Conservation (phyloP, 441 rosid species). For the Jatropha multifida region DNA sequence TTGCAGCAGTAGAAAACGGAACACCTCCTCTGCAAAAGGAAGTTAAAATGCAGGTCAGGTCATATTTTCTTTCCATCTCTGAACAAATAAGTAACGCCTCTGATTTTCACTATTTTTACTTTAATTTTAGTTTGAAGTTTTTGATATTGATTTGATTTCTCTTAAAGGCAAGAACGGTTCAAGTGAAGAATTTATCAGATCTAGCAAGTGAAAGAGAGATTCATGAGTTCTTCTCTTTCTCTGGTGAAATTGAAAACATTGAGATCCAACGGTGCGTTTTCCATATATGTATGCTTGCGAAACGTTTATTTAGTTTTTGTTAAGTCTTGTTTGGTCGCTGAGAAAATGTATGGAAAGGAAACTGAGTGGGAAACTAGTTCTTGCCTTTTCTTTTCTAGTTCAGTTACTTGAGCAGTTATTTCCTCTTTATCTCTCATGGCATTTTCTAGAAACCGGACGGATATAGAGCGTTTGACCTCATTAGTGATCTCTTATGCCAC, state of each 20-base stretch:
- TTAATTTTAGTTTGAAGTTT: neutral
- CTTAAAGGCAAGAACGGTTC: constrained; percentile 69
- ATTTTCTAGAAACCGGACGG: too few relatives aligned
- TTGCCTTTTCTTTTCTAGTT: neutral
- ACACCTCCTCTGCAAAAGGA: neutral
- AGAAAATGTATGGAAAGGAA: constrained; percentile 11
- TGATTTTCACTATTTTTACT: neutral
- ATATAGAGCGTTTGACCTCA: neutral
- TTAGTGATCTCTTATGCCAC: neutral
- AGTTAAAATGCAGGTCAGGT: constrained; percentile 16
- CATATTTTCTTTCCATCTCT: neutral
- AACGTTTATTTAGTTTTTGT: neutral
- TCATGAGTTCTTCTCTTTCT: constrained; percentile 95
- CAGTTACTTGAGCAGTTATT: neutral
- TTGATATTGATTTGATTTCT: neutral
- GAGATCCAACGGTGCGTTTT: constrained; percentile 49
- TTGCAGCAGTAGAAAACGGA: neutral
- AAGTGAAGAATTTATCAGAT: constrained; percentile 86
- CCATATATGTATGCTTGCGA: neutral
- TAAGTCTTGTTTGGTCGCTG: constrained; percentile 20
- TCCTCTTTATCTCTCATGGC: neutral
- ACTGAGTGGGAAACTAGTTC: neutral
- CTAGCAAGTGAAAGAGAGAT: constrained; percentile 93
- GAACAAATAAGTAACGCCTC: neutral
- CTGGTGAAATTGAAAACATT: constrained; percentile 82